Base-by-base conservation (phyloP, 768 basidiomycete genomes). In the Leccinellum luteum region DNA sequence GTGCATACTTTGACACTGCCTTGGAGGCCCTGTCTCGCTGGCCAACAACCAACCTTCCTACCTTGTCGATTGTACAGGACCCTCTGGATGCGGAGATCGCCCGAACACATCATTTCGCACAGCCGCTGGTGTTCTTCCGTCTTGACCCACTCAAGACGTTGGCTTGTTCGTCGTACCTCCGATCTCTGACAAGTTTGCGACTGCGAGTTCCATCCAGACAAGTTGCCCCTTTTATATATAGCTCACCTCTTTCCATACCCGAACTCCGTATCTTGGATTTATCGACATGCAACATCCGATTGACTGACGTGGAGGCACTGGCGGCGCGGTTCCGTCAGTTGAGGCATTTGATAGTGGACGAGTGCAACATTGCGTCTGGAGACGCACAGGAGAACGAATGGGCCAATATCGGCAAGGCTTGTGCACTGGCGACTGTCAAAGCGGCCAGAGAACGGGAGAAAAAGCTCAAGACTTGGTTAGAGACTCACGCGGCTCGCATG, bases 81-180 rank as follows among this genome's bases (percentile, higher is more conserved):
- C 79, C 84, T 2, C 71, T 84, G 4, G 77, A 80, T 38, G 66
- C 76, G 1, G 70, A 74, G 28, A 66, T 77, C 32, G 75, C 75
- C 14, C 69, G 64, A 6, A 69, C 43, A 31, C 59, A 62, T 15
- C 64, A 74, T 34, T 89, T 89, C 59, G 94, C 94, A 1, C 94
- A 96, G 65, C 94, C 94, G 1, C 79, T 97, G 60, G 90, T 93
- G 3, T 92, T 94, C 74, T 90, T 90, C 69, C 81, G 80, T 43
- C 76, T 96, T 55, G 81, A 86, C 35, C 69, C 78, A 38, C 71
- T 95, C 51, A 73, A 78, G 0, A 67, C 68, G 2, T 70, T 91
- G 50, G 70, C 76, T 1, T 62, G 68, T 31, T 82, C 85, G 0
- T 72, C 76, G 0, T 71, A 79, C 12, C 69, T 79, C n/a, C 53